phyloP scores from a whole-genome alignment of 2,329 filamentous ascomycete species.

The Sodiomyces alkalinus region DNA sequence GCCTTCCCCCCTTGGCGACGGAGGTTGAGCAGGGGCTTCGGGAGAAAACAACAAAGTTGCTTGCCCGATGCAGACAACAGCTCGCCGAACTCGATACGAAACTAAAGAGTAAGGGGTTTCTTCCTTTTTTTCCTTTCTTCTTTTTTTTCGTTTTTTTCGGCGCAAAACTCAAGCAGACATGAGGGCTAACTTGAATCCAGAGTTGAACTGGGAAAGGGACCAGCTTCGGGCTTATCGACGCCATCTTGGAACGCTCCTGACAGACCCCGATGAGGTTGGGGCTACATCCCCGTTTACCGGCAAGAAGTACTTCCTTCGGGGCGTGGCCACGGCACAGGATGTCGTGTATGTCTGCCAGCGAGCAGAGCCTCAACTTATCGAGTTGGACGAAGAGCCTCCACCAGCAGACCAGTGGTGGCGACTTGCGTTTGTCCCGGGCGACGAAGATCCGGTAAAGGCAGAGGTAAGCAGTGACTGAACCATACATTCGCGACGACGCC shows the following conservation, averaged over 20 bases:
- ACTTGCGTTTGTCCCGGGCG: slow-evolving; percentile 24
- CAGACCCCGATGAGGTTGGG: slow-evolving; percentile 20
- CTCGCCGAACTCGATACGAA: slow-evolving; percentile 18
- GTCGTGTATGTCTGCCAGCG: slow-evolving; percentile 35
- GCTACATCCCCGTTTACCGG: slow-evolving; percentile 22
- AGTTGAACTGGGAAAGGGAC: slow-evolving; percentile 15
- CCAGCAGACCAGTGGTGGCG: slow-evolving; percentile 40
- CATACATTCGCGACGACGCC: neutral
- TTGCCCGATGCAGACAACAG: slow-evolving; percentile 16
- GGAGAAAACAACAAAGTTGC: slow-evolving; percentile 16
- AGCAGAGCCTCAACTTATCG: slow-evolving; percentile 23
- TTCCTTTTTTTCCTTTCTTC: no score
- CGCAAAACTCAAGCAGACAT: no score
- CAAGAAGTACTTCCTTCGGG: slow-evolving; percentile 34
- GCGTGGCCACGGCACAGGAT: slow-evolving; percentile 30
- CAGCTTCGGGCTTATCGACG: slow-evolving; percentile 18
- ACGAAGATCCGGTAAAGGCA: slow-evolving; percentile 26
- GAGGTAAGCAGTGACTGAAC: slow-evolving; percentile 33
- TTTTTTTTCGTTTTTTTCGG: no score
- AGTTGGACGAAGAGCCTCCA: slow-evolving; percentile 19
- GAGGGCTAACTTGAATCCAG: slow-evolving; percentile 9
- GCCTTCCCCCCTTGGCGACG: slow-evolving; percentile 20
- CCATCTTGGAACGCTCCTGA: slow-evolving; percentile 23
- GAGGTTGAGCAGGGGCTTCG: slow-evolving; percentile 16
- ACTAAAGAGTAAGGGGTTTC: slow-evolving; percentile 18